Evolutionary conservation across 2,329 filamentous ascomycete species (phyloP).

Genomic region (Acrocalymma vagum): DNA sequence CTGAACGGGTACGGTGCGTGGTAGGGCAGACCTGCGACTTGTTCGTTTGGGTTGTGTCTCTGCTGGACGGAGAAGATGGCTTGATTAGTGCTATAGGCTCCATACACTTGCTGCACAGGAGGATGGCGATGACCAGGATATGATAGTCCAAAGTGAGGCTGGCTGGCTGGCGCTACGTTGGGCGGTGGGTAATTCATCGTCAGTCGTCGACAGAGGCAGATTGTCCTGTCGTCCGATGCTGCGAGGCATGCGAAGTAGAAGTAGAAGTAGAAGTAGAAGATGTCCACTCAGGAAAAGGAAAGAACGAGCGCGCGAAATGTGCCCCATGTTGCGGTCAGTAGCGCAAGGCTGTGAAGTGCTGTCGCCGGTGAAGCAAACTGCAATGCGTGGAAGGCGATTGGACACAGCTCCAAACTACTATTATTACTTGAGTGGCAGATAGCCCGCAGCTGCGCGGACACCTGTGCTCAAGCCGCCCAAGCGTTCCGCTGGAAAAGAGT

Average conservation of each 20-base stretch:
- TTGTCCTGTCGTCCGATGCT: conserved; percentile 4
- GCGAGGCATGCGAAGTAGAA: conserved; percentile 3
- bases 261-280: conserved; percentile 5
- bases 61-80: conserved; percentile 1
- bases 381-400: conserved; percentile 5
- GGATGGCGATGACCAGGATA: conserved; percentile 2
- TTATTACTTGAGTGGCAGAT: conserved; percentile 3
- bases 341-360: conserved; percentile 5
- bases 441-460: no score
- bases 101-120: conserved; percentile 5
- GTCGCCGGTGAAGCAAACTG: conserved; percentile 6
- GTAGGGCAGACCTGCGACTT: conserved; percentile 2
- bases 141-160: neutral
- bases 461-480: no score
- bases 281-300: neutral
- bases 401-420: conserved; percentile 7
- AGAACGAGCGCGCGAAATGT: neutral
- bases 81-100: neutral
- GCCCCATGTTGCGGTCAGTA: conserved; percentile 10
- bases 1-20: conserved; percentile 1
- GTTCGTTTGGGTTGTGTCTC: conserved; percentile 4
- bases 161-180: neutral
- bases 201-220: conserved; percentile 3
- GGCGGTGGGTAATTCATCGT: conserved; percentile 4
- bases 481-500: no score